A percentile compares a stretch with the other conserved stretches of the same genome.
These are phyloP conservation scores for Sphagnurus paluster DNA, from an alignment of 1,284 basidiomycete species.

Conservation along the genomic window DNA sequence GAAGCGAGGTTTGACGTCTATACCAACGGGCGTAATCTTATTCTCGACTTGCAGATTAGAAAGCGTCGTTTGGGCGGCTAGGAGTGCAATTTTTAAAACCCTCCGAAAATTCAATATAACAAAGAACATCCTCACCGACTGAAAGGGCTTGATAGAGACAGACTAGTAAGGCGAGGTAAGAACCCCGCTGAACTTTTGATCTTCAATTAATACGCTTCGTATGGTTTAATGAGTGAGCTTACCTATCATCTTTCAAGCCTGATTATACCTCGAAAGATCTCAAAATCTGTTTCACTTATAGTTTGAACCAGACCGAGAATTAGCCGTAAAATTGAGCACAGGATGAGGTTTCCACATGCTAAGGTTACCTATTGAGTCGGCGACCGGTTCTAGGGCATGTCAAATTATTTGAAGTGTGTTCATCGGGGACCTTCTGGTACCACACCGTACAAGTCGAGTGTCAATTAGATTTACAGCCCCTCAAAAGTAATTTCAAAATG, in stretches of 20 bases:
- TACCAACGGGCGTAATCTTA: constrained; percentile 19
- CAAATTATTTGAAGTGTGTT: too few species aligned
- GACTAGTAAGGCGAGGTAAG: neutral
- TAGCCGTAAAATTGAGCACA: too few species aligned
- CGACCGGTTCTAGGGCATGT: too few species aligned
- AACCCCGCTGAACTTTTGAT: neutral
- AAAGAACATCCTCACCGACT: neutral
- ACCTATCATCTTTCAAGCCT: neutral
- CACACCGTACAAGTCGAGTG: too few species aligned
- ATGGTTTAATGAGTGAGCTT: neutral
- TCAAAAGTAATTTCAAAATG: too few species aligned
- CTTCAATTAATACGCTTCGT: neutral
- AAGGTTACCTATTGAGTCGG: neutral
- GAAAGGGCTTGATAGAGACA: neutral
- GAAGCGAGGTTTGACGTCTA: constrained; percentile 25
- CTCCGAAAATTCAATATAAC: neutral
- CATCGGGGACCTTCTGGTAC: too few species aligned
- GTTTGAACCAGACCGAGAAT: neutral
- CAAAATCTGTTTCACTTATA: neutral
- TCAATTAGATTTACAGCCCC: too few species aligned
- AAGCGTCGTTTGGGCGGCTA: constrained; percentile 16
- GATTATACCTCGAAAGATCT: neutral
- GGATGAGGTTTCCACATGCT: constrained; percentile 1
- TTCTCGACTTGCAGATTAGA: constrained; percentile 22
- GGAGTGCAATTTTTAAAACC: neutral